Evolutionary conservation across 495 filamentous ascomycete genomes (phyloP), one percentile per base, ranked within the genome.

Genomic region (Hypoxylon subgilvum): DNA sequence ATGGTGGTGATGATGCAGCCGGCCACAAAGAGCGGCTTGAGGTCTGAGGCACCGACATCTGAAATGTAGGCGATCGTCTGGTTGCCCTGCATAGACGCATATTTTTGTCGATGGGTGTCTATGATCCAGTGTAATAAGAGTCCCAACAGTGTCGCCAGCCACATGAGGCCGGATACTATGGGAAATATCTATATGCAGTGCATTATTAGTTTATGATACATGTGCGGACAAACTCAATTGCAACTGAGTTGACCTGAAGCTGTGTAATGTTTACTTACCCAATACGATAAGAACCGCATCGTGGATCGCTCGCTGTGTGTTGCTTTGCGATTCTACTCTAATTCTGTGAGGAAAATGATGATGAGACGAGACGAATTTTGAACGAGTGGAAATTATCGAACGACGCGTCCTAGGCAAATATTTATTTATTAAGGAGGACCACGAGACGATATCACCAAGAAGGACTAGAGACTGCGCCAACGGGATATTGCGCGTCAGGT

Each of bases 1-100:
- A 96, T 76, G 45, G 91, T 90, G 13, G 89, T 92, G 14, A 96
- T 76, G 8, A 80, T 75, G 73, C 86, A 87, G 48, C 91, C 91
- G 8, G 85, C 77, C 52, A 98, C 84, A 77, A 98, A 98, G 1
- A 97, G 77, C 0, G 94, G 94, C 57, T 96, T 91, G 2, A 96
- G 76, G 0, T 76, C 39, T 17, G 65, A 59, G 5, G 75, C 77
- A 55, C 91, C 94, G 21, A 96, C 79, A 72, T 97, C 91, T n/a
- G 86, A 88, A 61, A 91, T 90, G 69, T 89, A 96, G 69, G 93
- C 89, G 49, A 96, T 90, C 2, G 68, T 77, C 64, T 93, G 89
- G 40, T 63, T 67, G 0, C 52, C 14, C n/a, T 74, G 70, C 88
- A 92, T 90, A 31, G 84, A 88, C 7, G 71, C 1, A 64, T 94